A percentile compares a stretch with the other conserved stretches of the same genome.
These are phyloP conservation scores for Ilyonectria sp. DNA, from an alignment of 2,329 filamentous ascomycete genomes.

Conservation along the genomic window DNA sequence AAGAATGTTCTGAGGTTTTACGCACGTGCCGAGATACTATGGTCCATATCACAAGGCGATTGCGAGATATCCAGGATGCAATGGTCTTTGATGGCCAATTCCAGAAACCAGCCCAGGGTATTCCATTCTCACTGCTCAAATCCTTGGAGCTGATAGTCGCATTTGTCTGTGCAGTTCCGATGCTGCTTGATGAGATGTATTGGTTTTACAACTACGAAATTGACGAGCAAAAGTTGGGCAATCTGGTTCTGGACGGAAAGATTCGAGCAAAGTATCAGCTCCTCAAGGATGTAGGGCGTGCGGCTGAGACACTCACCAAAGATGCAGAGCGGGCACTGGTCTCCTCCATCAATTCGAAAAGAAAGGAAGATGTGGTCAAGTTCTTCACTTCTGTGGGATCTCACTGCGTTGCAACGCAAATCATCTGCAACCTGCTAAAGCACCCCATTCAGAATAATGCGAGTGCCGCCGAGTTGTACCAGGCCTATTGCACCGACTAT, in stretches of 20 bases:
- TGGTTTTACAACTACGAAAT: conserved; percentile 12
- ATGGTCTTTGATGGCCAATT: conserved; percentile 8
- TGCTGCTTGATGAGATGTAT: conserved; percentile 6
- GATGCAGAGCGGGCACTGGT: conserved; percentile 4
- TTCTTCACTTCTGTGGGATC: conserved; percentile 11
- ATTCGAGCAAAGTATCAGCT: conserved; percentile 6
- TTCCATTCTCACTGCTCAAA: conserved; percentile 9
- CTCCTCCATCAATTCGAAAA: conserved; percentile 4
- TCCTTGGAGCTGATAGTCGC: conserved; percentile 10
- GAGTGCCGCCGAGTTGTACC: conserved; percentile 12
- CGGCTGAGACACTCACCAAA: conserved; percentile 5
- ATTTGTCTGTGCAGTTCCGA: conserved; percentile 5
- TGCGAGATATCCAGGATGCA: conserved; percentile 6
- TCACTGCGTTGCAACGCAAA: conserved; percentile 7
- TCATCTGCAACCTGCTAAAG: conserved; percentile 9
- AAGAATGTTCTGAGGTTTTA: neutral
- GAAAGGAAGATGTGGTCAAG: conserved; percentile 12
- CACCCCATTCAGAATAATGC: conserved; percentile 8
- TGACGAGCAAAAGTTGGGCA: neutral
- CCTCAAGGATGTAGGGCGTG: neutral
- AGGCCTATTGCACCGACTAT: conserved; percentile 1
- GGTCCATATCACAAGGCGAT: neutral
- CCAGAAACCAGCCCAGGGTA: conserved; percentile 4
- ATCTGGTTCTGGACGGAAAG: neutral
- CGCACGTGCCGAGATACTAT: neutral